Percentiles rank a stretch among this genome's conserved stretches.
phyloP scores from a whole-genome alignment of 2,329 filamentous ascomycete species.

The Penicillium sp. region DNA sequence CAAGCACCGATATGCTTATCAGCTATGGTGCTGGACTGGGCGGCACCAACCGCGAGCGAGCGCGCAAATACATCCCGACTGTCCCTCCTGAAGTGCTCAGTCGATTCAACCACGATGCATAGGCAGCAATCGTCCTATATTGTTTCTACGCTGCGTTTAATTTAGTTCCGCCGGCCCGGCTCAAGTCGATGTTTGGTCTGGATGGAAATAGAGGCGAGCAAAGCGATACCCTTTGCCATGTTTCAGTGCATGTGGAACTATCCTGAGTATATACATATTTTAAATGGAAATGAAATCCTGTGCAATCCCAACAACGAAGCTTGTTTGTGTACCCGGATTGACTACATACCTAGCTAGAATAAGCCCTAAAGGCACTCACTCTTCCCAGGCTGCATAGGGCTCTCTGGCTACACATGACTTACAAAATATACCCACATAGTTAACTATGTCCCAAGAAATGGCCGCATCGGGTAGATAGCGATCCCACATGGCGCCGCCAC shows the following conservation, averaged over 20 bases:
- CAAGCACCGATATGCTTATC: slow-evolving; percentile 94
- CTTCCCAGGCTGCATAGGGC: background rate
- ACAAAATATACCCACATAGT: background rate
- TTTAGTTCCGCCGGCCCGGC: background rate
- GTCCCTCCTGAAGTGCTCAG: slow-evolving; percentile 89
- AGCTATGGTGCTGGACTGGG: slow-evolving; percentile 93
- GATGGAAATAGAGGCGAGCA: background rate
- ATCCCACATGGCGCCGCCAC: slow-evolving; percentile 6
- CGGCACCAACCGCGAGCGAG: slow-evolving; percentile 82
- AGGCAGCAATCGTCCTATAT: background rate
- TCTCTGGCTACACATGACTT: background rate
- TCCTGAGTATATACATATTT: slow-evolving; percentile 8
- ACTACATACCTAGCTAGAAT: background rate
- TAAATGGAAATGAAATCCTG: background rate
- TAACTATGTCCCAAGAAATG: background rate
- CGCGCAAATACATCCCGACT: slow-evolving; percentile 91
- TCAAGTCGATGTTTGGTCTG: background rate
- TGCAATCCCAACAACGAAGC: no score
- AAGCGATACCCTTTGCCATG: slow-evolving; percentile 9
- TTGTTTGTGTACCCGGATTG: no score
- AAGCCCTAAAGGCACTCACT: background rate
- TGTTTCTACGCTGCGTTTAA: background rate
- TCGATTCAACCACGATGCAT: slow-evolving; percentile 62
- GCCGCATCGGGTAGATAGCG: slow-evolving; percentile 1
- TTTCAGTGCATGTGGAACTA: slow-evolving; percentile 1